These are phyloP conservation scores for Cornus controversa DNA, from an alignment of 148 eudicot species.

Conservation along the genomic window DNA sequence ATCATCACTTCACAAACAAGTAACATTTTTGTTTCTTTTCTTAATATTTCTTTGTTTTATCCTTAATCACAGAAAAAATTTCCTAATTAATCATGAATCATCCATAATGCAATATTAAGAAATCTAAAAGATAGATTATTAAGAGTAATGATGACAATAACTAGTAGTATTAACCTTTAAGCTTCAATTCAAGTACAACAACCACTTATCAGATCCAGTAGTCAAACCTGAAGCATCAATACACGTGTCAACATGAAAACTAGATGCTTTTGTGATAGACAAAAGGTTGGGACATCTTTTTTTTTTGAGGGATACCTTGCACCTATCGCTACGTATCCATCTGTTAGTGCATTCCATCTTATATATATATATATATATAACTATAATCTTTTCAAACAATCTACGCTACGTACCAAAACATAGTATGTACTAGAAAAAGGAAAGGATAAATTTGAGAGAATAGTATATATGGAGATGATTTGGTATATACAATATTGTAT, in stretches of 20 bases:
- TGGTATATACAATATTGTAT: background rate
- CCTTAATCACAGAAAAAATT: too few relatives aligned
- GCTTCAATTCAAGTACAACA: background rate
- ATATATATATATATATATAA: background rate
- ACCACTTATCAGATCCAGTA: background rate
- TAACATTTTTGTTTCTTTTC: too few relatives aligned
- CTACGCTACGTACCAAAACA: too few relatives aligned
- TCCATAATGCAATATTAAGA: background rate
- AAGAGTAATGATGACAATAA: background rate
- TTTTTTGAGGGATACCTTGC: background rate
- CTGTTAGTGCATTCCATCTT: background rate
- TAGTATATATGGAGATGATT: too few relatives aligned
- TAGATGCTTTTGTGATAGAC: background rate
- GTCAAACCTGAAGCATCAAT: background rate
- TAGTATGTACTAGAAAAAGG: too few relatives aligned
- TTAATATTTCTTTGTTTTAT: too few relatives aligned
- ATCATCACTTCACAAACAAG: too few relatives aligned
- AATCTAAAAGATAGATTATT: background rate
- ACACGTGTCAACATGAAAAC: background rate
- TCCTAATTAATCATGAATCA: background rate
- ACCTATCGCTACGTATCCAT: background rate
- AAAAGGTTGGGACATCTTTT: slow-evolving; percentile 1
- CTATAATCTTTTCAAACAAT: too few relatives aligned
- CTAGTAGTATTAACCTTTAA: background rate
- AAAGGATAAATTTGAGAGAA: too few relatives aligned